Evolutionary conservation across 2,329 filamentous ascomycete genomes (phyloP).

Genomic region (Cladosporium sp.): DNA sequence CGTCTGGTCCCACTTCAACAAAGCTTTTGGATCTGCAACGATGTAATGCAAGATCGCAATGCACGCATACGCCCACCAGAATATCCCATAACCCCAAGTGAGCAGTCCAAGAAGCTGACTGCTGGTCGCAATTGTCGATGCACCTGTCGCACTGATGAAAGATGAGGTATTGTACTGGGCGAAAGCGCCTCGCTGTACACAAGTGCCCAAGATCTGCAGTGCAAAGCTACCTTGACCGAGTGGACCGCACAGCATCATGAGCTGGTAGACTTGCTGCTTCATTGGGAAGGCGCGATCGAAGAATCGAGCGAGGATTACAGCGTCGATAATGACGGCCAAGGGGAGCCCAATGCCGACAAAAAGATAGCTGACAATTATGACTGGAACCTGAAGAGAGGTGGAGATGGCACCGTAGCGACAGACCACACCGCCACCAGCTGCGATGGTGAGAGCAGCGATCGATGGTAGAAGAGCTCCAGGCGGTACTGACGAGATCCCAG

Average conservation of each 20-base stretch:
- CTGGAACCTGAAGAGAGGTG: conserved; percentile 21
- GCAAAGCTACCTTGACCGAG: conserved; percentile 24
- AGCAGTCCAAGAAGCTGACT: neutral
- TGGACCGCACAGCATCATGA: conserved; percentile 26
- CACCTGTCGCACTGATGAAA: neutral
- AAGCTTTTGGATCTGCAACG: neutral
- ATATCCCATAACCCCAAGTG: neutral
- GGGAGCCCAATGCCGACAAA: conserved; percentile 20
- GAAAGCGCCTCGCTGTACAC: conserved; percentile 20
- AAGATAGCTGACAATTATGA: conserved; percentile 21
- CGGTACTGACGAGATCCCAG: neutral
- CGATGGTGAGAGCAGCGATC: neutral
- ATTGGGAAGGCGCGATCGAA: conserved; percentile 18
- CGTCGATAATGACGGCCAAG: neutral
- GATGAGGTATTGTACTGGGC: conserved; percentile 4
- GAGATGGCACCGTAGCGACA: conserved; percentile 21
- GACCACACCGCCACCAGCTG: conserved; percentile 11
- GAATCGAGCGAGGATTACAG: neutral
- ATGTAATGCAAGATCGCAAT: neutral
- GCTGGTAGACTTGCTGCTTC: conserved; percentile 21
- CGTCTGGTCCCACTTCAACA: neutral
- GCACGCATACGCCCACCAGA: neutral
- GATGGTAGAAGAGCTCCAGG: neutral
- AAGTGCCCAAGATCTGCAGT: conserved; percentile 20
- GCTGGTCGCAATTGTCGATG: neutral